Evolutionary conservation across 129 eudicot genomes (phyloP).

Genomic region (Escallonia herrerae): DNA sequence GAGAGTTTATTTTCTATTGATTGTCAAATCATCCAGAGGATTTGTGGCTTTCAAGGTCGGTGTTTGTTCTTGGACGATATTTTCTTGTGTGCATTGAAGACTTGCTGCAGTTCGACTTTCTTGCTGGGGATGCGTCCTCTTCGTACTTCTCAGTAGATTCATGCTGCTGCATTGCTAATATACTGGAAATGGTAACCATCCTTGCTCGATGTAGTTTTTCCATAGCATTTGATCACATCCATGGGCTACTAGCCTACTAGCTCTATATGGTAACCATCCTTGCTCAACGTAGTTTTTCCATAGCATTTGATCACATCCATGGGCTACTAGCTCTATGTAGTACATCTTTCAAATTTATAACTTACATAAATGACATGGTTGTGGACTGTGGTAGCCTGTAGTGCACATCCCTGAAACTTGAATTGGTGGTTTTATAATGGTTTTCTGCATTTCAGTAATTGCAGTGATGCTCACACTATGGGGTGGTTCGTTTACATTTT

Average conservation of each 20-base stretch:
- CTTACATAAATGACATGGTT: no score
- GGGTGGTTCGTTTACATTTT: no score
- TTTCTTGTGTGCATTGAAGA: constrained; percentile 60
- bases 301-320: not conserved
- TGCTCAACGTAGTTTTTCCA: constrained; percentile 3
- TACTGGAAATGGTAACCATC: constrained; percentile 47
- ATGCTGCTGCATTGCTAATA: constrained; percentile 36
- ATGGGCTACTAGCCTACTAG: not conserved
- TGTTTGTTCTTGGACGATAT: constrained; percentile 58
- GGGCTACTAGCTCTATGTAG: not conserved
- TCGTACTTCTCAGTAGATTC: constrained; percentile 46
- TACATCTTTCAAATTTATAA: not conserved
- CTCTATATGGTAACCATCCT: no score
- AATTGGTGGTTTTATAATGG: no score
- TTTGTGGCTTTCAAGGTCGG: constrained; percentile 54
- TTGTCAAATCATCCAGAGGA: constrained; percentile 25
- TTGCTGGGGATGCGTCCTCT: constrained; percentile 27
- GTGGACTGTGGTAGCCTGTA: no score
- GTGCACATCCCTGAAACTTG: no score
- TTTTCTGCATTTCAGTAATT: no score
- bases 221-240: constrained; percentile 2
- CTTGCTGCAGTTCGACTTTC: constrained; percentile 40
- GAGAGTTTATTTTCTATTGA: not conserved
- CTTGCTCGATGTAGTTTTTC: constrained; percentile 1
- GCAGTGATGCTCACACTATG: no score